Conservation (phyloP, 345 rosid species). For the Eucalyptus viminalis region DNA sequence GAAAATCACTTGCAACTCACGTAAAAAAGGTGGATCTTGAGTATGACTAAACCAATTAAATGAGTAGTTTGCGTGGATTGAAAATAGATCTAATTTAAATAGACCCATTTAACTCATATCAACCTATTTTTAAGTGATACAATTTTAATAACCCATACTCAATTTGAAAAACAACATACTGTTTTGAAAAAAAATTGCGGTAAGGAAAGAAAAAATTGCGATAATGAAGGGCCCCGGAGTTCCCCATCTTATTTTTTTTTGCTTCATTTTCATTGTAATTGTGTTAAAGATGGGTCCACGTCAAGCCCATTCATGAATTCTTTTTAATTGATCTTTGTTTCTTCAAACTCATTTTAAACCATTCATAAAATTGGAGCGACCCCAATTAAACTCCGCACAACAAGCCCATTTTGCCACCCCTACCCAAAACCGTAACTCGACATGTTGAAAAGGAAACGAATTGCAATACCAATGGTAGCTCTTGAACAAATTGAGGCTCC, state of each 20-base stretch:
- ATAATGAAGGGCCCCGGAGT: fast-evolving
- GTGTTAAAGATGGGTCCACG: neutral
- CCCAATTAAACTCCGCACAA: neutral
- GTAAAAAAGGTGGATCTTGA: neutral
- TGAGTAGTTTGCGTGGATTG: neutral
- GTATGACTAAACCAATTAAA: neutral
- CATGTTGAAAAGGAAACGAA: neutral
- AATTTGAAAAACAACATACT: fast-evolving
- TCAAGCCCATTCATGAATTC: neutral
- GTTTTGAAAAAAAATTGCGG: fast-evolving
- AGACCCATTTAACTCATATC: neutral
- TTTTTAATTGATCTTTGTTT: neutral
- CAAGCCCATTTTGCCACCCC: neutral
- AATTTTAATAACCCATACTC: neutral
- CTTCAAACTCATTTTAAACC: neutral
- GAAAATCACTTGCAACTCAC: fast-evolving
- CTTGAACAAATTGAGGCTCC: neutral
- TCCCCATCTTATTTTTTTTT: neutral
- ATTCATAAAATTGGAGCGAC: neutral
- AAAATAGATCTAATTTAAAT: neutral
- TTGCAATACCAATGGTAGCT: neutral
- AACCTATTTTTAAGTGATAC: neutral
- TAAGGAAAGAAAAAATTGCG: neutral
- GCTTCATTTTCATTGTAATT: fast-evolving
- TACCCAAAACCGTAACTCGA: fast-evolving